Evolutionary conservation across 2,329 filamentous ascomycete species (phyloP).

Genomic region (Sporothrix luriei): DNA sequence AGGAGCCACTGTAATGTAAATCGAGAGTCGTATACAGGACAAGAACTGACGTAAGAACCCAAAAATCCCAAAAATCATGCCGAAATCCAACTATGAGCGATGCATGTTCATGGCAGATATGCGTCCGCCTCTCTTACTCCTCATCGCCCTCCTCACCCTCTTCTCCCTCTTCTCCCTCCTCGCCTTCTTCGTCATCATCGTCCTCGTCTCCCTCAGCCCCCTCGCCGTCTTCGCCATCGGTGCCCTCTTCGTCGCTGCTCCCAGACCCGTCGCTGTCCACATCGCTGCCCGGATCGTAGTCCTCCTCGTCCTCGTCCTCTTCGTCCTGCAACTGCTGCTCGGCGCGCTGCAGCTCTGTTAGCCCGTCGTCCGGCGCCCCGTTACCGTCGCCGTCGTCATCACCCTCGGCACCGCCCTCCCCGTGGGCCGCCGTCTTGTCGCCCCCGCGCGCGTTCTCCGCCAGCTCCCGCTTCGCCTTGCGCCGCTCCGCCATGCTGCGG

Average conservation of each 20-base stretch:
- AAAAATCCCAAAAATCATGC: background rate
- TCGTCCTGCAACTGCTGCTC: constrained; percentile 59
- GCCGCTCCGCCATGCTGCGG: constrained; percentile 67
- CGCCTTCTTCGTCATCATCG: constrained; percentile 5
- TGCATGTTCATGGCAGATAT: background rate
- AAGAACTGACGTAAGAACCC: background rate
- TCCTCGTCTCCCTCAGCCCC: constrained; percentile 1
- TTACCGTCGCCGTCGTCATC: constrained; percentile 46
- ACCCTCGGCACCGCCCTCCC: constrained; percentile 35
- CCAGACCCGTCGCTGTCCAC: constrained; percentile 62
- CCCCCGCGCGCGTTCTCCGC: constrained; percentile 61
- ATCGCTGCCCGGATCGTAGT: constrained; percentile 66
- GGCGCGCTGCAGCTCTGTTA: constrained; percentile 55
- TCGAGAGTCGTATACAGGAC: background rate
- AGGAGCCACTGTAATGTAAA: background rate
- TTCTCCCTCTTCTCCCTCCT: background rate
- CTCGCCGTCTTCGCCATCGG: constrained; percentile 18
- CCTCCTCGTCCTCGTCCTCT: constrained; percentile 66
- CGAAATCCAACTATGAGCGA: background rate
- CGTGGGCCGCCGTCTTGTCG: constrained; percentile 42
- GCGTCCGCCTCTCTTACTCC: constrained; percentile 2
- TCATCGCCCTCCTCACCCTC: constrained; percentile 13
- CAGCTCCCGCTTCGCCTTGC: constrained; percentile 65
- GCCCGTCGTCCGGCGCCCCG: constrained; percentile 44
- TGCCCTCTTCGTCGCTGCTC: constrained; percentile 51